Conservation (phyloP, 768 basidiomycete species). For the Hericium coralloides region DNA sequence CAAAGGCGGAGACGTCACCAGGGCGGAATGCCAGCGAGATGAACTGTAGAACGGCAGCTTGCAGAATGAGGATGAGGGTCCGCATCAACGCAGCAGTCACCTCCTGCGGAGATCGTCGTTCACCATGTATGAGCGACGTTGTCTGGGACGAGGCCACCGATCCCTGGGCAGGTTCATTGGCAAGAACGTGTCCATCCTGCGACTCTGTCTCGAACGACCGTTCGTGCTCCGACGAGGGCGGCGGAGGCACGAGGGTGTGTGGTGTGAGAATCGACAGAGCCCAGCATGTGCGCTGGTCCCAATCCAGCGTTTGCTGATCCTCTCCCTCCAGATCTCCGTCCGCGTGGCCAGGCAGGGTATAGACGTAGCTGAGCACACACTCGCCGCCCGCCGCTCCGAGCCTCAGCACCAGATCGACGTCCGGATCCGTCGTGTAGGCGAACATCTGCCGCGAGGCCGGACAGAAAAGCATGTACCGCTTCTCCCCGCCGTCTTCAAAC, state of each 20-base stretch:
- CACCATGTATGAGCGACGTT: no score
- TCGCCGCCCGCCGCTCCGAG: constrained; percentile 22
- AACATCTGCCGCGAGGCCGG: constrained; percentile 1
- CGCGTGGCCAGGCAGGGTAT: constrained; percentile 10
- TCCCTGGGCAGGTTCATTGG: no score
- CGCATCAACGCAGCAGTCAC: neutral
- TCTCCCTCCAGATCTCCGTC: constrained; percentile 13
- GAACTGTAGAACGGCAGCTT: neutral
- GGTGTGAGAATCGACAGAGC: constrained; percentile 23
- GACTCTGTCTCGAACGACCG: neutral
- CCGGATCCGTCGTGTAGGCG: constrained; percentile 4
- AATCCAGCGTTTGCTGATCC: neutral
- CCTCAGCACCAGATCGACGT: constrained; percentile 7
- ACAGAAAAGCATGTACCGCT: neutral
- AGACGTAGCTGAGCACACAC: constrained; percentile 22
- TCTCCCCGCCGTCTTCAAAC: neutral
- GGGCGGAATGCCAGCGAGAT: neutral
- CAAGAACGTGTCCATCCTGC: neutral
- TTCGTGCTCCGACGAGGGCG: neutral
- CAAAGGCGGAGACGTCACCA: neutral
- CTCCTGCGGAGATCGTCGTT: neutral
- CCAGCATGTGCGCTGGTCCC: neutral
- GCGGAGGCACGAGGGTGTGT: constrained; percentile 14
- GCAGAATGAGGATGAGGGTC: neutral
- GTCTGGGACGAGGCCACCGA: neutral